Conservation (phyloP, 129 eudicot genomes). For the Pseudognaphalium luteoalbum region DNA sequence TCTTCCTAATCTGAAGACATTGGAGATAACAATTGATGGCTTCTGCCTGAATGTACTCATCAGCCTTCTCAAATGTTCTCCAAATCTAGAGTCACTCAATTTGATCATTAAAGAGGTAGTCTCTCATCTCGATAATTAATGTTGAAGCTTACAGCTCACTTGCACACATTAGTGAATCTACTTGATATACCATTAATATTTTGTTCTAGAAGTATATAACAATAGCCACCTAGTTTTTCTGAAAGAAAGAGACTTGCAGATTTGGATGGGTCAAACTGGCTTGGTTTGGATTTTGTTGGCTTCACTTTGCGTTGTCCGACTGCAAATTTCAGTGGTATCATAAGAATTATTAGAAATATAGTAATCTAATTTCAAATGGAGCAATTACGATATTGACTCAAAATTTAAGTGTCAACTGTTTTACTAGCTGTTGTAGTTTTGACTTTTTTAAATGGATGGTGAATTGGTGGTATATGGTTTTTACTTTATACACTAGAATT, state of each 20-base stretch:
- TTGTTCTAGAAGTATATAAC: not conserved
- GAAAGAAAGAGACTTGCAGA: not conserved
- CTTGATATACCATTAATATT: not conserved
- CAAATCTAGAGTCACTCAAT: not conserved
- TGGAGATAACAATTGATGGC: not conserved
- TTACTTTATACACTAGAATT: no score
- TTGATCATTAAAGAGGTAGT: not conserved
- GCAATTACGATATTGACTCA: not conserved
- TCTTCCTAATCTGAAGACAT: not conserved
- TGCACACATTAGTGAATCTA: not conserved
- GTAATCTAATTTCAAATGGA: not conserved
- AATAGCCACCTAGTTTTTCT: not conserved
- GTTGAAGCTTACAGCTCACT: not conserved
- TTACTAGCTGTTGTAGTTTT: not conserved
- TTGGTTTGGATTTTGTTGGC: not conserved
- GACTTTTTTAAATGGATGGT: no score
- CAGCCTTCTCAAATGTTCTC: not conserved
- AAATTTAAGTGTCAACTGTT: not conserved
- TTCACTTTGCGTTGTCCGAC: not conserved
- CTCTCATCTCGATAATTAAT: not conserved
- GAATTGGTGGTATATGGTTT: no score
- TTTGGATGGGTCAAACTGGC: not conserved
- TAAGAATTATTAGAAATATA: no score
- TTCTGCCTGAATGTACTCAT: not conserved
- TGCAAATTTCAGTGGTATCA: not conserved